phyloP scores from a whole-genome alignment of 2,329 filamentous ascomycete species.

The Domatiomyces catenatus region DNA sequence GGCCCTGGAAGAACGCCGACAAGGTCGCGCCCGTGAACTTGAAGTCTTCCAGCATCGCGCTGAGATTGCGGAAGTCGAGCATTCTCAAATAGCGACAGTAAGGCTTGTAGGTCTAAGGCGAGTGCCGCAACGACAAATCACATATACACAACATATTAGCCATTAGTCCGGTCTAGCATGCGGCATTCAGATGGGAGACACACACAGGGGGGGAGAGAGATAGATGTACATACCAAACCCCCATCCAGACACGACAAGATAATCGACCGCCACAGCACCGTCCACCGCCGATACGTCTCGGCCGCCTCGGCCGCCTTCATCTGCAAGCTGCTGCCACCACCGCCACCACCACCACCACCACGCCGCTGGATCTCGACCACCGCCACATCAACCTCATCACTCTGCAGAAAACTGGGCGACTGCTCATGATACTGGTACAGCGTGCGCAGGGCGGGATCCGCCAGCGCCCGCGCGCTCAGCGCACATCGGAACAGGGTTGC shows the following conservation, averaged over 20 bases:
- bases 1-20: conserved; percentile 37
- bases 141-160: too few relatives aligned
- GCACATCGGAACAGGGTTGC: conserved; percentile 45
- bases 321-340: conserved; percentile 7
- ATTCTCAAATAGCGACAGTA: conserved; percentile 54
- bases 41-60: conserved; percentile 42
- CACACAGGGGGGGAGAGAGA: too few relatives aligned
- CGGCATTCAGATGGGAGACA: too few relatives aligned
- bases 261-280: conserved; percentile 52
- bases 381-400: too few relatives aligned
- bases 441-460: conserved; percentile 42
- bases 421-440: conserved; percentile 42
- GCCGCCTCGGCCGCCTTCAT: conserved; percentile 27
- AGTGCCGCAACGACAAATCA: too few relatives aligned
- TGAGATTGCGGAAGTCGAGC: conserved; percentile 48
- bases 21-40: conserved; percentile 44
- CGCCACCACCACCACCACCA: too few relatives aligned
- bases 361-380: conserved; percentile 13
- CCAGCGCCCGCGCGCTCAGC: conserved; percentile 39
- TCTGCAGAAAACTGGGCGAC: conserved; percentile 14
- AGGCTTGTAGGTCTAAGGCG: conserved; percentile 43
- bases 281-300: conserved; percentile 40
- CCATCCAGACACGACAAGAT: conserved; percentile 46
- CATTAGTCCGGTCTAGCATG: too few relatives aligned
- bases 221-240: not conserved